phyloP scores from a whole-genome alignment of 1,139 yeast species.

The Scheffersomyces parashehatae region DNA sequence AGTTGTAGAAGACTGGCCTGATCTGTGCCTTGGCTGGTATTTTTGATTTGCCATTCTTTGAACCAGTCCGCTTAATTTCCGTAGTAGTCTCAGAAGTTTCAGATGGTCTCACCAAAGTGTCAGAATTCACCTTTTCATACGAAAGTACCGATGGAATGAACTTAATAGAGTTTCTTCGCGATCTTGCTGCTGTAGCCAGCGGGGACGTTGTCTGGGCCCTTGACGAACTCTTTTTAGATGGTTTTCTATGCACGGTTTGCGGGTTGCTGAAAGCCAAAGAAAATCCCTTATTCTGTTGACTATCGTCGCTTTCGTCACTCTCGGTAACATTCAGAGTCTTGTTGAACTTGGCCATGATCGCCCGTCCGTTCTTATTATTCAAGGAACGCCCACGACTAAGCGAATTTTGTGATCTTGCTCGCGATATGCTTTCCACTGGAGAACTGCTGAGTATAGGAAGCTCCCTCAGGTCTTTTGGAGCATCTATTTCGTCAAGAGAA shows the following conservation, averaged over 20 bases:
- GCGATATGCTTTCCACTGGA: not conserved
- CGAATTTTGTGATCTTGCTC: constrained; percentile 28
- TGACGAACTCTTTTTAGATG: not conserved
- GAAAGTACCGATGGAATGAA: constrained; percentile 30
- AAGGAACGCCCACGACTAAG: constrained; percentile 24
- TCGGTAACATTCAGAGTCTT: constrained; percentile 23
- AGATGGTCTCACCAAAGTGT: not conserved
- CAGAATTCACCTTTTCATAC: constrained; percentile 5
- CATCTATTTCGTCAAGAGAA: not conserved
- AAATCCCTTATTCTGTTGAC: constrained; percentile 19
- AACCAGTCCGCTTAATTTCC: too few relatives aligned
- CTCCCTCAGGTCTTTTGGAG: not conserved
- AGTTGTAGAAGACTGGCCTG: constrained; percentile 36
- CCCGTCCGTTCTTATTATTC: too few relatives aligned
- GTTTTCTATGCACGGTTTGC: constrained; percentile 3
- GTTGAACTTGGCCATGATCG: constrained; percentile 14
- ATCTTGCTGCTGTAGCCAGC: constrained; percentile 14
- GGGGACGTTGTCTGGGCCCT: constrained; percentile 5
- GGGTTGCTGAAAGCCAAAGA: constrained; percentile 22
- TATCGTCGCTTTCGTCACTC: constrained; percentile 15
- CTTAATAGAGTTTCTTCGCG: constrained; percentile 32
- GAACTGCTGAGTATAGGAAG: not conserved
- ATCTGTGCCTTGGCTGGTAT: too few relatives aligned
- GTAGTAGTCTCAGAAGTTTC: too few relatives aligned
- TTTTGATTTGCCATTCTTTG: too few relatives aligned